Evolutionary conservation across 805 yeast species (phyloP), one percentile per base, ranked within the genome.

Genomic region (Ogataea pini): DNA sequence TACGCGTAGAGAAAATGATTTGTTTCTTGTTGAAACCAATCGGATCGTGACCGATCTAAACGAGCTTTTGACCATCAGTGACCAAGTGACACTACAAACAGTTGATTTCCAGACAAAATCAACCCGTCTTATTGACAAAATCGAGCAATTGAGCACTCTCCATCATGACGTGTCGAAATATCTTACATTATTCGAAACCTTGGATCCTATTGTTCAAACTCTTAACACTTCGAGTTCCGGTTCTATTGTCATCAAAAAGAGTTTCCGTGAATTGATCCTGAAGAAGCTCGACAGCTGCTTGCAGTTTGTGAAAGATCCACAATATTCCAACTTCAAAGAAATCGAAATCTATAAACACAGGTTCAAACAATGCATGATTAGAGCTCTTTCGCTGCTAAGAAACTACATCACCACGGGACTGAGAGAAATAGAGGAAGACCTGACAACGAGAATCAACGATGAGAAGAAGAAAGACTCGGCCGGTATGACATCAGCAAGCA

Each of bases 361-460:
- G 49, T 89, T 88, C 68, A 80, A 86, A 52, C 95, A 88, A 58
- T 88, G 96, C 59, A 74, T 89, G 76, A 82, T 91, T 1, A 76
- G 96, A 49, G 84, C 95, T 1, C 73, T 89, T 40, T 82, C 94
- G 0, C 71, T 92, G 50, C 79, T 89, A 13, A 77, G 85, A 53
- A 87, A 84, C 58, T 89, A 83, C 61, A 67, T 87, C 46, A 72
- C 72, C 8, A 64, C 64, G n/a, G 74, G 72, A 28, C 62, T 79
- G 36, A 71, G 67, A 46, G 63, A 56, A 14, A 48, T 72, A 22
- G 69, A 68, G 36, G 54, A 59, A 14, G 56, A 50, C 13, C 42
- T 66, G 7, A 48, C 52, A 17, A 31, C 32, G 1, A 55, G 58
- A 27, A 51, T 63, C 24, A 50, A 40, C 17, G 59, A 59, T 9